A percentile compares a stretch with the other conserved stretches of the same genome.
Conservation (phyloP, 2,329 filamentous ascomycete genomes). For the Paramyrothecium roridum region DNA sequence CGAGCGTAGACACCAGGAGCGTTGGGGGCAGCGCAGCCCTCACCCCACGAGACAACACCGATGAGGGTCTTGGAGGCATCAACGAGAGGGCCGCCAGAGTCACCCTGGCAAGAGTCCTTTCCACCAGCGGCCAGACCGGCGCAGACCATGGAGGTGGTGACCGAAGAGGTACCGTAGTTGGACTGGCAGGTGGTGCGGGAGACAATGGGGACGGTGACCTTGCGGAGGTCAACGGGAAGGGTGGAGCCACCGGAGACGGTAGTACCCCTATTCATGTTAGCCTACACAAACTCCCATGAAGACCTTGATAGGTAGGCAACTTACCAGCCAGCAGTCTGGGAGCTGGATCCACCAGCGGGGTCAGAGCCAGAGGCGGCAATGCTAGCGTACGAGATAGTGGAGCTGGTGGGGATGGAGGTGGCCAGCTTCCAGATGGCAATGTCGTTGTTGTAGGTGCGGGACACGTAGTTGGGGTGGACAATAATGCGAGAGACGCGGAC, state of each 20-base stretch:
- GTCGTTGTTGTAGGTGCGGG: constrained; percentile 16
- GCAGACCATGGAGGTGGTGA: constrained; percentile 29
- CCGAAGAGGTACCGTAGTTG: constrained; percentile 15
- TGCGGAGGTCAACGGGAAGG: constrained; percentile 17
- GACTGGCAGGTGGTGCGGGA: constrained; percentile 19
- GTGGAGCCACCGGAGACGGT: constrained; percentile 9
- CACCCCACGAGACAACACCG: constrained; percentile 27
- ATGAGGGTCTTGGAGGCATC: constrained; percentile 15
- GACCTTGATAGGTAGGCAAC: no score
- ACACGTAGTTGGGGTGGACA: constrained; percentile 19
- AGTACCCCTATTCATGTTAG: constrained; percentile 15
- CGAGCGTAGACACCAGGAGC: constrained; percentile 23
- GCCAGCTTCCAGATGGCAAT: constrained; percentile 26
- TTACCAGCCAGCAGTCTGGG: constrained; percentile 24
- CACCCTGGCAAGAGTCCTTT: constrained; percentile 27
- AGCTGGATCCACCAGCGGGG: constrained; percentile 13
- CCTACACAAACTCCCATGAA: neutral
- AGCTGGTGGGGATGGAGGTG: constrained; percentile 13
- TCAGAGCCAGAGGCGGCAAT: constrained; percentile 20
- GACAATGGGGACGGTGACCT: constrained; percentile 26
- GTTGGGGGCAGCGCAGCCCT: constrained; percentile 21
- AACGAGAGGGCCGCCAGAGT: constrained; percentile 27
- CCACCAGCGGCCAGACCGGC: constrained; percentile 21
- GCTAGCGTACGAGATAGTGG: constrained; percentile 18
- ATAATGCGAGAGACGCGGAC: constrained; percentile 17